Base-by-base conservation (phyloP, 1,284 basidiomycete genomes). In the Ustilago trichophora region DNA sequence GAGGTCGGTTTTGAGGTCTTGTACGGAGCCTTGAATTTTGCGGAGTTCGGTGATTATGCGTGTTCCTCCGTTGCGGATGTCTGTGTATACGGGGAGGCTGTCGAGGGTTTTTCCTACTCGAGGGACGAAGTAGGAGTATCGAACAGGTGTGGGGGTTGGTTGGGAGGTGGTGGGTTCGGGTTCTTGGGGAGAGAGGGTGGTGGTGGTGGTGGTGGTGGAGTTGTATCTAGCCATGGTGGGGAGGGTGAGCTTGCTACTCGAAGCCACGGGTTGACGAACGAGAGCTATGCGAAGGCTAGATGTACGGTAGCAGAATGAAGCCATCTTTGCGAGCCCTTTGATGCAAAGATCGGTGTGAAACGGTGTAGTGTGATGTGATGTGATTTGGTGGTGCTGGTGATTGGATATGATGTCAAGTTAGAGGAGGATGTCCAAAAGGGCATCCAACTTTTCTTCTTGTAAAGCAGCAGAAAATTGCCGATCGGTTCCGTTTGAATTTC, bases 71-170 rank as follows among this genome's bases (percentile, higher is more conserved):
- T 69, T 60, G 24, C 72, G 68, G 2, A 67, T 25, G 32, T 74
- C 69, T 11, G 70, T 59, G 51, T 76, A 76, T 21, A 76, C 74
- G 21, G 74, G 74, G n/a, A 72, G 51, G 4, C 40, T 58, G 31
- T 54, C 53, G 32, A 40, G 46, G 6, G 56, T 56, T 36, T 66
- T 56, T 13, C 74, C 74, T 6, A 76, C 72, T 12, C 74, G 68
- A 0, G 70, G 65, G 21, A 76, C 70, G 46, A 68, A 76, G 57
- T 76, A 76, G 31, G 47, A 56, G 47, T 76, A 62, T 27, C 35
- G 32, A 1, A 76, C 43, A 9, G 67, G 27, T 13, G 62, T 70
- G 0, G 59, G 29, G 4, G 29, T 26, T 15, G 16, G 3, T 19
- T 29, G 10, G 13, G 31, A n/a, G 13, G 42, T 22, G 15, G 24